Evolutionary conservation across 2,329 filamentous ascomycete genomes (phyloP), one percentile per base, ranked within the genome.

Genomic region (Chaetomium sp.): DNA sequence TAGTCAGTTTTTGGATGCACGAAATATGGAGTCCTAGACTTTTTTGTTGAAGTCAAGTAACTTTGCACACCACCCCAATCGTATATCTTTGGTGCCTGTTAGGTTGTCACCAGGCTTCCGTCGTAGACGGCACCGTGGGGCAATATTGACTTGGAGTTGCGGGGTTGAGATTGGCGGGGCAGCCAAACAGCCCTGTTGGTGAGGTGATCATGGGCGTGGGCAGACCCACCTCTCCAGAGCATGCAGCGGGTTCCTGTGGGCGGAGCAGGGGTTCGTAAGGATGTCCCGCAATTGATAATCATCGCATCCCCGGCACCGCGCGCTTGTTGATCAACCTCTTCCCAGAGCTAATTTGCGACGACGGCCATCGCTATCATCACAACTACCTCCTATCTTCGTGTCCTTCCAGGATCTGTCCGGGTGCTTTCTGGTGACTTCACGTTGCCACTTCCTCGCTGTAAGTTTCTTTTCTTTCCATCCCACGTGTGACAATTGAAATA

Each of bases 231-330:
- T 35, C 14, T n/a, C 12, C 19, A 49, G 9, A 14, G 40, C 14
- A 10, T 2, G 12, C 33, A 6, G 36, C 36, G 38, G 38, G 5
- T 34, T 45, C 19, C 37, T 38, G 8, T 38, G 33, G 38, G n/a
- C 14, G 19, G 19, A 12, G 33, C 49, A 42, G 19, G 54, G 49
- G 49, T 52, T 33, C 40, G 12, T 11, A 11, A 14, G 37, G 36
- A 8, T 11, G 36, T 48, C 48, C 49, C 38, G 54, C 54, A 34
- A 42, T 57, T 57, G 55, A 53, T 49, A 54, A 52, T 54, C 55
- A 51, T 6, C 43, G 41, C 37, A 37, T 10, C 12, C 8, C 12
- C 36, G 35, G 32, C 19, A 37, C 34, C 46, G 40, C 33, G 41
- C 42, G 48, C 49, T 35, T 38, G 12, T 44, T 14, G 32, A 44